Percentiles rank a stretch among this genome's conserved stretches.
Conservation (phyloP, 2,329 filamentous ascomycete genomes). For the Penicillium frequentans region DNA sequence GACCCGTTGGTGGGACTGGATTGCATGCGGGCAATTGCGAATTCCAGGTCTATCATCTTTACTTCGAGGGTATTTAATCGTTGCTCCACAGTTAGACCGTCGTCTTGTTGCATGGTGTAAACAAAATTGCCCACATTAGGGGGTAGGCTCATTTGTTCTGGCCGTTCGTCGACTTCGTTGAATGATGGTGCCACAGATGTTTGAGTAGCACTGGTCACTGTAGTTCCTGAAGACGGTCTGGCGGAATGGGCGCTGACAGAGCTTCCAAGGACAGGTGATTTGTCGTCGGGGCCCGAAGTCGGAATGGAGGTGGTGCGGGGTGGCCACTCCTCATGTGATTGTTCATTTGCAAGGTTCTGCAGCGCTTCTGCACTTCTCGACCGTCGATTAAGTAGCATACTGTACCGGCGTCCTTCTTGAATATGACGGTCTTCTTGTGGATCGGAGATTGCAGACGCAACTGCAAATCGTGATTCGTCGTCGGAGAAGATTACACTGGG, state of each 20-base stretch:
- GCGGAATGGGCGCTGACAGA: constrained; percentile 29
- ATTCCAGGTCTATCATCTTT: constrained; percentile 52
- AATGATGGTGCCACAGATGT: constrained; percentile 22
- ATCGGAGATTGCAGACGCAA: constrained; percentile 26
- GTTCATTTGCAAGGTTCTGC: constrained; percentile 33
- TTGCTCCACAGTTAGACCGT: constrained; percentile 44
- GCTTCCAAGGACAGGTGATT: constrained; percentile 30
- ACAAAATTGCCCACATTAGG: constrained; percentile 42
- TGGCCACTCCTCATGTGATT: constrained; percentile 37
- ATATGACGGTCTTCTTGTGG: constrained; percentile 20
- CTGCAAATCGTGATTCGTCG: constrained; percentile 35
- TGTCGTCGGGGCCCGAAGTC: constrained; percentile 40
- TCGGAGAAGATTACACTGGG: constrained; percentile 47
- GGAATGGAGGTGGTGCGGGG: constrained; percentile 44
- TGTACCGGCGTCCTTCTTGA: constrained; percentile 11
- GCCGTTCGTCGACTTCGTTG: constrained; percentile 16
- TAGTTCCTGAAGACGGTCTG: constrained; percentile 30
- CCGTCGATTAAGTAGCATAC: constrained; percentile 34
- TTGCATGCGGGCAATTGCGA: constrained; percentile 51
- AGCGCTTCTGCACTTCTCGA: constrained; percentile 47
- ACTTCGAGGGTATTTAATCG: constrained; percentile 52
- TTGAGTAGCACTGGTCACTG: constrained; percentile 27
- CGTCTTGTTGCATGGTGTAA: constrained; percentile 41
- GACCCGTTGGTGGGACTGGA: constrained; percentile 26
- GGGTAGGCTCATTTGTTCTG: constrained; percentile 24